phyloP scores from a whole-genome alignment of 345 rosid genomes.

The Pistacia atlantica region DNA sequence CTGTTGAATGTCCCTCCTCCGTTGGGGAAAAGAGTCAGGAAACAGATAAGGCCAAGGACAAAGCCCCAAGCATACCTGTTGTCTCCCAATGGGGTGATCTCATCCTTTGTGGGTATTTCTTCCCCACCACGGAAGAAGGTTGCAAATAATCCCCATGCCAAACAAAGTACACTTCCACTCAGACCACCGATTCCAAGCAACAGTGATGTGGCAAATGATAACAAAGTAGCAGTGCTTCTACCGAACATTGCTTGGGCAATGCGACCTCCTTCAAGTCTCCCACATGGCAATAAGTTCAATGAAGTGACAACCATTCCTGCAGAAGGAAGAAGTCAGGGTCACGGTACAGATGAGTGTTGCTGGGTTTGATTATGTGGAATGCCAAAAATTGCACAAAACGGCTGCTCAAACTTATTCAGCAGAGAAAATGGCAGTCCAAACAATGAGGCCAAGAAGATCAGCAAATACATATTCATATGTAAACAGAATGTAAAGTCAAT shows the following conservation, averaged over 20 bases:
- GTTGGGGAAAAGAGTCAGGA: conserved; percentile 90
- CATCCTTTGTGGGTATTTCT: conserved; percentile 85
- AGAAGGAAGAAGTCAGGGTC: background rate
- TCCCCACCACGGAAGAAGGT: conserved; percentile 96
- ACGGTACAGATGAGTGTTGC: background rate
- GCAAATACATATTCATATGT: background rate
- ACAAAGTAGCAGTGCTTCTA: conserved; percentile 67
- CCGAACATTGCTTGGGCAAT: conserved; percentile 94
- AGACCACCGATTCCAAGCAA: conserved; percentile 77
- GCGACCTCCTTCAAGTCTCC: conserved; percentile 96
- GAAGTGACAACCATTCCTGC: conserved; percentile 97
- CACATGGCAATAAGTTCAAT: conserved; percentile 87
- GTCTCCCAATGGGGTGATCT: conserved; percentile 72
- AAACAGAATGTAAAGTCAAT: background rate
- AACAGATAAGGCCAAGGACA: conserved; percentile 82
- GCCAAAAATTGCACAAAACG: too few relatives aligned
- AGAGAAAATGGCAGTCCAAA: background rate
- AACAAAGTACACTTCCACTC: conserved; percentile 85
- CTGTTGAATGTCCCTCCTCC: conserved; percentile 89
- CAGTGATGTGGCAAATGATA: conserved; percentile 78
- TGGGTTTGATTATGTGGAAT: background rate
- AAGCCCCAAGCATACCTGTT: conserved; percentile 81
- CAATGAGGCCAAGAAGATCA: background rate
- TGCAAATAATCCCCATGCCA: conserved; percentile 91
- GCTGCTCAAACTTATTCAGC: too few relatives aligned